Conservation (phyloP, 192 early-diverging fungal genomes). For the Backusella parvicylindrica region DNA sequence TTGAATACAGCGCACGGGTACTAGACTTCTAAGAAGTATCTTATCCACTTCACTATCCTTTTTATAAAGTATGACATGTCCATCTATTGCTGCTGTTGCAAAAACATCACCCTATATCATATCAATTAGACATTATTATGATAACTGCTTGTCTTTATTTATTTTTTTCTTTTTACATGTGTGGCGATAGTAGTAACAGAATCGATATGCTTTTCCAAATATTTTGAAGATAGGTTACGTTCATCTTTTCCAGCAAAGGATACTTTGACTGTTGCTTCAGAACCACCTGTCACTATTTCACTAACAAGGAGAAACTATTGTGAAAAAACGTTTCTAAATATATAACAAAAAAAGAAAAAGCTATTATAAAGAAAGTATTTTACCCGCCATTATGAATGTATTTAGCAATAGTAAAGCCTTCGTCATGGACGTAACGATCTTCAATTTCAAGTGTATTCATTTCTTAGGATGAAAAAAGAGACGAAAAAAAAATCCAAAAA, state of each 20-base stretch:
- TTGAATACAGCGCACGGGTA: slow-evolving; percentile 22
- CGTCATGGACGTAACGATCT: not conserved
- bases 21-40: slow-evolving; percentile 24
- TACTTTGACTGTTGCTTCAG: not conserved
- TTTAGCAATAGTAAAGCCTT: not conserved
- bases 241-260: not conserved
- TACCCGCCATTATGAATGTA: not conserved
- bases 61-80: slow-evolving; percentile 19
- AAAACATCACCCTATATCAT: slow-evolving; percentile 3
- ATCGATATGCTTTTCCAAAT: not conserved
- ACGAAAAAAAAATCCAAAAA: not conserved
- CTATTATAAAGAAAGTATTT: not conserved
- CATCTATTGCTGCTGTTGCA: slow-evolving; percentile 27
- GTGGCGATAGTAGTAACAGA: not conserved
- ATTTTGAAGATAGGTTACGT: not conserved
- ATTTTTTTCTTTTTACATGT: not conserved
- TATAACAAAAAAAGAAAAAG: not conserved
- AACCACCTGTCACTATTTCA: not conserved
- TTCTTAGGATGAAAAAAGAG: not conserved
- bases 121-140: too few species aligned
- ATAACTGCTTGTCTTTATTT: too few species aligned
- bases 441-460: not conserved
- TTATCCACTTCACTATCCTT: slow-evolving; percentile 18
- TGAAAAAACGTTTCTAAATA: not conserved
- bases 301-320: not conserved